Percentiles rank a stretch among this genome's conserved stretches.
Evolutionary conservation across 73 alveolate genomes (phyloP).

Genomic region (Tetrahymena elliotti): DNA sequence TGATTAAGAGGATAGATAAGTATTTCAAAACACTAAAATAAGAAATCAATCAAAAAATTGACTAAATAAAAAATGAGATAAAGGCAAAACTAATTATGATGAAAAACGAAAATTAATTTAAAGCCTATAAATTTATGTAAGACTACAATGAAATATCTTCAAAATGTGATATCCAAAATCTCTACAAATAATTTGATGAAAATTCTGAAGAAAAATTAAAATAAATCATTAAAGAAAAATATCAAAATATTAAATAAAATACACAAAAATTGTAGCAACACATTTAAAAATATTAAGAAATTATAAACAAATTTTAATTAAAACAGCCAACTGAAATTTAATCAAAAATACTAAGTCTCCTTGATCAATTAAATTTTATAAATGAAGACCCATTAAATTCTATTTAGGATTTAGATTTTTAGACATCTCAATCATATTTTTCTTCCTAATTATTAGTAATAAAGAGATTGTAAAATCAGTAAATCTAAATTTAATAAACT

Average conservation of each 20-base stretch:
- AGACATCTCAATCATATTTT: neutral
- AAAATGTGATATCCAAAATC: too few relatives aligned
- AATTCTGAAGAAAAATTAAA: neutral
- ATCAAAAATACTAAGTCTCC: too few relatives aligned
- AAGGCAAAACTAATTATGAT: neutral
- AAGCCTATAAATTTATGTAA: neutral
- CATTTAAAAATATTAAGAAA: too few relatives aligned
- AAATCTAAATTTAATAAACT: neutral
- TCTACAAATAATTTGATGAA: too few relatives aligned
- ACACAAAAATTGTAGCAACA: neutral
- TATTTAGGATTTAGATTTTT: too few relatives aligned
- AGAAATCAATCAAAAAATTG: neutral
- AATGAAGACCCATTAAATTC: too few relatives aligned
- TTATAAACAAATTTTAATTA: too few relatives aligned
- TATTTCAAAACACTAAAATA: neutral
- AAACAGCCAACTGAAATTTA: neutral
- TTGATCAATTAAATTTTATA: neutral
- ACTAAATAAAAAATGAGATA: too few relatives aligned
- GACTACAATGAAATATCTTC: too few relatives aligned
- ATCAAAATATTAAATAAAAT: too few relatives aligned
- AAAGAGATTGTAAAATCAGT: neutral
- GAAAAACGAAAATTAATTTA: neutral
- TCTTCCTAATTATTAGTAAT: neutral
- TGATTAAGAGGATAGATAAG: too few relatives aligned
- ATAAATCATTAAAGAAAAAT: too few relatives aligned